Evolutionary conservation across 106 monocot species (phyloP).

Genomic region (Allium fistulosum): DNA sequence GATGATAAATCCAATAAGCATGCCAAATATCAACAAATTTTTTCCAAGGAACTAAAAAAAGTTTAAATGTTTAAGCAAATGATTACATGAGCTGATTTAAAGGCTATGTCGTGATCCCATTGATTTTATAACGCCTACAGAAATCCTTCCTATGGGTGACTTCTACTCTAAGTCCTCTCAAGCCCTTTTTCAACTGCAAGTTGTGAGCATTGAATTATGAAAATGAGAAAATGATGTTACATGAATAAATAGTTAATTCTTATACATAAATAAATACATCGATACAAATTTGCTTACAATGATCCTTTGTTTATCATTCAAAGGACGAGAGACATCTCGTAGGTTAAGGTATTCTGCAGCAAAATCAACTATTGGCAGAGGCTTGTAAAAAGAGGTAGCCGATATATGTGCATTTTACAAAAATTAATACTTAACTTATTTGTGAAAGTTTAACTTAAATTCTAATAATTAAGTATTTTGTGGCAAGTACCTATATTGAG

Average conservation of each 20-base stretch:
- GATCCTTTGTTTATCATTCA: conserved; percentile 30
- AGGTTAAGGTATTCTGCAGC: conserved; percentile 25
- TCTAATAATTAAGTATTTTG: neutral
- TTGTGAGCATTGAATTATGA: neutral
- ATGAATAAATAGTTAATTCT: neutral
- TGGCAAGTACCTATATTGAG: conserved; percentile 52
- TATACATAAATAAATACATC: too few relatives aligned
- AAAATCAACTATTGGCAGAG: conserved; percentile 25
- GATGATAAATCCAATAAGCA: neutral
- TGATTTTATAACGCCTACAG: conserved; percentile 33
- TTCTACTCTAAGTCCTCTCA: conserved; percentile 42
- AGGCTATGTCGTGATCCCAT: conserved; percentile 28
- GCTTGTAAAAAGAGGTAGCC: conserved; percentile 49
- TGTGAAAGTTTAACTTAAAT: neutral
- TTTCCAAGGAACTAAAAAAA: neutral
- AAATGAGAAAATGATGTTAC: neutral
- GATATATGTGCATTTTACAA: conserved; percentile 34
- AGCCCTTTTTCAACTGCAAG: conserved; percentile 37
- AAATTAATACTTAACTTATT: neutral
- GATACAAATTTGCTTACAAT: conserved; percentile 22
- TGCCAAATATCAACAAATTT: too few relatives aligned
- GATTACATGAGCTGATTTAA: conserved; percentile 30
- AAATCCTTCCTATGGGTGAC: conserved; percentile 15
- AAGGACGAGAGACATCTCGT: conserved; percentile 5
- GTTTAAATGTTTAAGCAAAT: neutral